These are phyloP conservation scores for Stereum hirsutum DNA, from an alignment of 1,284 basidiomycete genomes.

Conservation along the genomic window DNA sequence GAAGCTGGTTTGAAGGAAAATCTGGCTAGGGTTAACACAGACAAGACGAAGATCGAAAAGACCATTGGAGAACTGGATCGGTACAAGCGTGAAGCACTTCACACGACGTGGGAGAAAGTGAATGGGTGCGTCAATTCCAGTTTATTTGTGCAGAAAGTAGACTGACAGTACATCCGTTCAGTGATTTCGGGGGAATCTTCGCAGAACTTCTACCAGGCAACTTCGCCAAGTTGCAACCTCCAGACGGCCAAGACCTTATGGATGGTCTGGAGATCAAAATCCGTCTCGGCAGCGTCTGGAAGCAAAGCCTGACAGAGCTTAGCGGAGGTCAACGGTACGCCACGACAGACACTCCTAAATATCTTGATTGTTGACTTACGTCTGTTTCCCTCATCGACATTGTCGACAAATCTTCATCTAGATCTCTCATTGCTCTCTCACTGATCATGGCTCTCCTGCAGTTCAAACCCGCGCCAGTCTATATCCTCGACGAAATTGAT, in stretches of 20 bases:
- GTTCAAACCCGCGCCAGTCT: constrained; percentile 99
- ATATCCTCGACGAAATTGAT: constrained; percentile 98
- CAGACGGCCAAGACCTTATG: constrained; percentile 89
- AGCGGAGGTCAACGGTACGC: constrained; percentile 92
- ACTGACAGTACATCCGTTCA: constrained; percentile 19
- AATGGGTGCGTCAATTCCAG: constrained; percentile 55
- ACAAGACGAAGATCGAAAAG: constrained; percentile 94
- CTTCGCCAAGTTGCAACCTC: constrained; percentile 91
- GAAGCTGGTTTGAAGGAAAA: constrained; percentile 84
- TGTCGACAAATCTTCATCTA: constrained; percentile 19
- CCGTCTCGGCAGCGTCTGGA: constrained; percentile 91
- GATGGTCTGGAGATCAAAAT: constrained; percentile 98
- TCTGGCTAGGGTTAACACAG: constrained; percentile 83
- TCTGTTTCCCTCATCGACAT: neutral
- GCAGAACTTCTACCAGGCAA: constrained; percentile 94
- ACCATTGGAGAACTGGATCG: constrained; percentile 91
- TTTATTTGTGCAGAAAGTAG: neutral
- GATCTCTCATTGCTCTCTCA: constrained; percentile 92
- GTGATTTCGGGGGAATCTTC: constrained; percentile 96
- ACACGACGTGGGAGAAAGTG: constrained; percentile 95
- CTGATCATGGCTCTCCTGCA: constrained; percentile 97
- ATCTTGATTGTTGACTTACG: too few species aligned
- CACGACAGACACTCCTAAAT: too few species aligned
- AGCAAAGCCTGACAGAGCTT: constrained; percentile 92
- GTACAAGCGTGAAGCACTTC: constrained; percentile 90